phyloP scores from a whole-genome alignment of 371 early-diverging fungal genomes.

The Syncephalastrum contaminatum region DNA sequence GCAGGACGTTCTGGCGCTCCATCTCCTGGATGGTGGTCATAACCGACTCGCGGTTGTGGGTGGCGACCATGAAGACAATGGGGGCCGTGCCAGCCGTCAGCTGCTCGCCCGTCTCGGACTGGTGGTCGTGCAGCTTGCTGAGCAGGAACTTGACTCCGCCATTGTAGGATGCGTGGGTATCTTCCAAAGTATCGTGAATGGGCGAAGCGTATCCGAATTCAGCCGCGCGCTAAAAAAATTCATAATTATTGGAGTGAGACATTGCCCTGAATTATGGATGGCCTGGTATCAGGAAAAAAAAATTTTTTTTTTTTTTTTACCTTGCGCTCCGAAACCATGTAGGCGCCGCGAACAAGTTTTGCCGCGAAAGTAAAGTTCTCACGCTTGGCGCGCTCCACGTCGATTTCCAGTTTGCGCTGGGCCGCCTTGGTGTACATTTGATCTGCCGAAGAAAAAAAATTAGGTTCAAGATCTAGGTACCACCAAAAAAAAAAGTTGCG shows the following conservation, averaged over 20 bases:
- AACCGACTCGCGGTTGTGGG: constrained; percentile 89
- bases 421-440: constrained; percentile 92
- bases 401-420: constrained; percentile 60
- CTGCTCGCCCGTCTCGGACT: constrained; percentile 22
- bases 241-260: background rate
- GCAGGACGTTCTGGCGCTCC: constrained; percentile 57
- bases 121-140: constrained; percentile 44
- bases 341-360: constrained; percentile 92
- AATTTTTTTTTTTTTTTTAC: constrained; percentile 15
- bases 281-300: background rate
- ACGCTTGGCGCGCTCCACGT: constrained; percentile 65
- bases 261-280: background rate
- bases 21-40: constrained; percentile 64
- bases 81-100: constrained; percentile 45
- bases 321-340: constrained; percentile 87
- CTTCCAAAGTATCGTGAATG: constrained; percentile 78
- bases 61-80: constrained; percentile 82
- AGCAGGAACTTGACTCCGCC: constrained; percentile 76
- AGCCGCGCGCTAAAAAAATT: constrained; percentile 53
- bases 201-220: constrained; percentile 73
- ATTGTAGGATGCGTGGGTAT: constrained; percentile 86
- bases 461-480: background rate
- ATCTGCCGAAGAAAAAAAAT: constrained; percentile 33
- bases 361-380: constrained; percentile 76
- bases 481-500: constrained; percentile 2